These are phyloP conservation scores for carrot (Daucus carota) DNA, from an alignment of 129 eudicot genomes.

Conservation along the genomic window DH1_v3.0 NC_030385.2:17482001-17482500, in stretches of 20 bases:
- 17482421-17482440: slow-evolving; percentile 24
- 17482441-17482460: slow-evolving; percentile 22
- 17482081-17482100: not conserved
- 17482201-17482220: slow-evolving; percentile 28
- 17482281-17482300: not conserved
- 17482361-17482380: slow-evolving; percentile 34
- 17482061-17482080: not conserved
- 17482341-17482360: slow-evolving; percentile 45
- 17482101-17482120: not conserved
- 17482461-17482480: slow-evolving; percentile 31
- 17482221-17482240: slow-evolving; percentile 27
- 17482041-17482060: not conserved
- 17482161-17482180: not conserved
- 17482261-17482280: not conserved
- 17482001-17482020: not conserved
- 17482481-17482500: not conserved
- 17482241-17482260: slow-evolving; percentile 10
- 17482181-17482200: slow-evolving; percentile 15
- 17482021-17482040: not conserved
- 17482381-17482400: slow-evolving; percentile 45
- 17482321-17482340: slow-evolving; percentile 59
- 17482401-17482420: slow-evolving; percentile 44
- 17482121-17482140: not conserved
- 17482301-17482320: slow-evolving; percentile 1
- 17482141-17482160: not conserved